Evolutionary conservation across 2,329 filamentous ascomycete species (phyloP), one percentile per base, ranked within the genome.

Genomic region (Trichophyton rubrum): DNA sequence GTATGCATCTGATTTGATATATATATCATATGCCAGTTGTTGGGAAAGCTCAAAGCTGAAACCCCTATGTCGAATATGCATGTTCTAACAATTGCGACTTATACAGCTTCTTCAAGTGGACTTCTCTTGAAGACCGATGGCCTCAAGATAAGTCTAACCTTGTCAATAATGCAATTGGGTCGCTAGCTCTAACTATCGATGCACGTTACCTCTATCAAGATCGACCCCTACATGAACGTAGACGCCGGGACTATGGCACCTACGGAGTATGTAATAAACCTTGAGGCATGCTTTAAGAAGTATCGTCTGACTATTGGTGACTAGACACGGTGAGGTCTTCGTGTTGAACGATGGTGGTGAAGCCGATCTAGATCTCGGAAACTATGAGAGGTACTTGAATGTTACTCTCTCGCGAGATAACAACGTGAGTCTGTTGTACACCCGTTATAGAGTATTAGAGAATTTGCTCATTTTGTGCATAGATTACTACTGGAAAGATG

Each of bases 401-500:
- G 86, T 92, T 65, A 88, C 86, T 60, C 80, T 97, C 63, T 89
- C 85, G 7, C 81, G 86, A 63, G 90, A 96, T 67, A 90, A 92
- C 79, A 97, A 97, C 75, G 51, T 55, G 51, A 55, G 51, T 8
- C 3, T n/a, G 27, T 20, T 27, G 30, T 55, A 17, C 9, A 0
- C 2, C 15, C 27, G 11, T 35, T 43, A 41, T 13, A 9, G 56
- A 15, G 7, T 4, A 7, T 3, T 5, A 55, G 17, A 33, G n/a
- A 33, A 13, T 38, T 30, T 33, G 9, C 51, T 55, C 3, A 55
- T 35, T 27, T 30, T 38, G 6, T 55, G 51, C 13, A 35, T 55
- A 55, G 51, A 95, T 99, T 75, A 99, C 93, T 2, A 96, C 92
- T 4, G 93, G 93, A 71, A 96, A 97, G 79, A 90, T 97, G 67